These are phyloP conservation scores for Ustilago shanxiensis DNA, from an alignment of 1,284 basidiomycete genomes.

Conservation along the genomic window DNA sequence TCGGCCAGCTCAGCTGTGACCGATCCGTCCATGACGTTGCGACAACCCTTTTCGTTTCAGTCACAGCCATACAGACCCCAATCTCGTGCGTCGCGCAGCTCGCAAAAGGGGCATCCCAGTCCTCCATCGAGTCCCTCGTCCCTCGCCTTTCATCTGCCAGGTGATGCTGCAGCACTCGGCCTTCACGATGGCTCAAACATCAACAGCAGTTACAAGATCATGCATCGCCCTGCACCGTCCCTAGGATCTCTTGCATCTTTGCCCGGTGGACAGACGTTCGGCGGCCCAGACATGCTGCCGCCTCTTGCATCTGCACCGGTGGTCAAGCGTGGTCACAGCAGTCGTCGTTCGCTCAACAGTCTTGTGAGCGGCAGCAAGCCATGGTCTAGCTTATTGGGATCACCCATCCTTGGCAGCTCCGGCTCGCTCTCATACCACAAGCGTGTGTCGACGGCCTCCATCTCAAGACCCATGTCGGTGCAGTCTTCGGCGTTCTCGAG, in stretches of 20 bases:
- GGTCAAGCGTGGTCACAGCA: slow-evolving; percentile 24
- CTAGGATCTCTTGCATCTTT: slow-evolving; percentile 5
- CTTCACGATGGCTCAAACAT: neutral
- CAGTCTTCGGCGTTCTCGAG: slow-evolving; percentile 40
- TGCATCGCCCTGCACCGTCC: slow-evolving; percentile 17
- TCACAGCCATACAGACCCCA: slow-evolving; percentile 30
- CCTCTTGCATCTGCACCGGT: slow-evolving; percentile 10
- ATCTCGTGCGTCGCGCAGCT: slow-evolving; percentile 24
- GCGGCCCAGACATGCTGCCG: slow-evolving; percentile 13
- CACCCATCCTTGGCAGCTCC: slow-evolving; percentile 26
- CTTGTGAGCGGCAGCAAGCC: slow-evolving; percentile 32
- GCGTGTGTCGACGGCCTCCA: slow-evolving; percentile 26
- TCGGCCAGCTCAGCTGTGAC: slow-evolving; percentile 21
- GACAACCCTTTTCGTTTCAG: slow-evolving; percentile 35
- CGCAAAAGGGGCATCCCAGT: slow-evolving; percentile 6
- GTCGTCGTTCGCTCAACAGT: slow-evolving; percentile 44
- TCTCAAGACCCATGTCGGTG: slow-evolving; percentile 47
- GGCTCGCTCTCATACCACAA: slow-evolving; percentile 27
- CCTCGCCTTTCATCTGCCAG: neutral
- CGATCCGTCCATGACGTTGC: slow-evolving; percentile 11
- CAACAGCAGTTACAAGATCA: neutral
- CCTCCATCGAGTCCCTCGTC: slow-evolving; percentile 15
- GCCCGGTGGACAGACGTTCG: neutral
- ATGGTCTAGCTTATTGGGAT: slow-evolving; percentile 40
- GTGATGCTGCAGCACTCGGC: slow-evolving; percentile 1